A percentile compares a stretch with the other conserved stretches of the same genome.
Evolutionary conservation across 208 protist species (phyloP).

Genomic region (Porcisia deanei): DNA sequence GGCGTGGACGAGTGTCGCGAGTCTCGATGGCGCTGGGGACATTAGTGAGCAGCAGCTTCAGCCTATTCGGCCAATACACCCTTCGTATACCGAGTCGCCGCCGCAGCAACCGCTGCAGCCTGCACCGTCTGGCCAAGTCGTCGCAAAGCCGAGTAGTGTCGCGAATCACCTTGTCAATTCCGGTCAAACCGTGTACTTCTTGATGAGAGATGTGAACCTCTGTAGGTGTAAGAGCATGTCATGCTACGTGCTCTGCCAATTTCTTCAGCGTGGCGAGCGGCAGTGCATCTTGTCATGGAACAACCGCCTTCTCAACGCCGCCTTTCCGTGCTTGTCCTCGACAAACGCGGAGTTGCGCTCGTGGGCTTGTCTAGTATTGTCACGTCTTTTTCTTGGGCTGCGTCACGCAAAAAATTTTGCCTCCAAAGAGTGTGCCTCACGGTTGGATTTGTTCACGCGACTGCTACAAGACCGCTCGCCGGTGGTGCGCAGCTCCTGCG

Average conservation of each 20-base stretch:
- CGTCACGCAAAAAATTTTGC: conserved; percentile 79
- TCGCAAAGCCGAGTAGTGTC: conserved; percentile 17
- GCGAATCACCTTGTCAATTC: conserved; percentile 20
- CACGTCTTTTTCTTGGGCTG: conserved; percentile 68
- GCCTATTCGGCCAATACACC: conserved; percentile 4
- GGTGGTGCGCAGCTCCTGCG: conserved; percentile 86
- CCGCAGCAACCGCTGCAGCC: conserved; percentile 6
- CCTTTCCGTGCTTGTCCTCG: conserved; percentile 65
- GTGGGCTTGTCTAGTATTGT: conserved; percentile 83
- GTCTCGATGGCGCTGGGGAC: conserved; percentile 21
- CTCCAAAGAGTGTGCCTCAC: conserved; percentile 74
- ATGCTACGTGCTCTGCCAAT: conserved; percentile 94
- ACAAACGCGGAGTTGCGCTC: conserved; percentile 76
- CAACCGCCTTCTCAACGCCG: conserved; percentile 75
- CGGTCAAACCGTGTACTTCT: conserved; percentile 55
- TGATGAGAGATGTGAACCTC: conserved; percentile 70
- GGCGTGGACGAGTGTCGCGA: conserved; percentile 22
- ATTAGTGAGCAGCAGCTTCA: conserved; percentile 17
- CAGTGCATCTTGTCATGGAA: conserved; percentile 84
- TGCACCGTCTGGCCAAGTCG: background rate
- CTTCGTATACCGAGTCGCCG: background rate
- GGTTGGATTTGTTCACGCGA: conserved; percentile 68
- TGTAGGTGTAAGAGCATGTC: conserved; percentile 87
- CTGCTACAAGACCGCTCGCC: conserved; percentile 84
- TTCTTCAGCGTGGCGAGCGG: conserved; percentile 60